These are phyloP conservation scores for Aspergillus haitiensis DNA, from an alignment of 495 filamentous ascomycete species.

Conservation along the genomic window DNA sequence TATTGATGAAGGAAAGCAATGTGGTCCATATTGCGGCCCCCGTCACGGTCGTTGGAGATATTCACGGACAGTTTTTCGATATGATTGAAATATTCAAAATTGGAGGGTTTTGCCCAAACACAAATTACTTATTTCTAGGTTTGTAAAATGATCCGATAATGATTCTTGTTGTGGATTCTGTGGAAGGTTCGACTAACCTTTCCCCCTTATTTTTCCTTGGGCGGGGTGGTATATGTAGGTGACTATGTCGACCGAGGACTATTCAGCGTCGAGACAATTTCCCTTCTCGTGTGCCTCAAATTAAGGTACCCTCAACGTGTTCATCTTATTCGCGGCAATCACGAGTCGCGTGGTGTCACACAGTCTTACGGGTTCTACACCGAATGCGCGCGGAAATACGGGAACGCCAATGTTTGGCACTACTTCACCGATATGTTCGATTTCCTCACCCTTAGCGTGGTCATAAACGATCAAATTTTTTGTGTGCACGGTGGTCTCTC, in stretches of 20 bases:
- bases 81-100: constrained; percentile 99
- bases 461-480: constrained; percentile 98
- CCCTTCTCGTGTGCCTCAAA: constrained; percentile 91
- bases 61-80: constrained; percentile 98
- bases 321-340: constrained; percentile 92
- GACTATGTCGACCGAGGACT: constrained; percentile 98
- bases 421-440: constrained; percentile 99
- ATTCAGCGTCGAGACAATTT: constrained; percentile 97
- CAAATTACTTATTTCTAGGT: constrained; percentile 98
- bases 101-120: constrained; percentile 92
- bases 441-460: constrained; percentile 91
- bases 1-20: constrained; percentile 99
- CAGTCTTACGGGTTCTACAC: constrained; percentile 99
- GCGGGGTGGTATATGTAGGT: constrained; percentile 52
- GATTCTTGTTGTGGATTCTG: constrained; percentile 9
- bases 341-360: constrained; percentile 94
- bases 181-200: constrained; percentile 5
- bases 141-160: constrained; percentile 25
- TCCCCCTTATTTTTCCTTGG: neutral
- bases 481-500: constrained; percentile 96
- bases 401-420: constrained; percentile 97
- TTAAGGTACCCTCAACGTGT: constrained; percentile 89
- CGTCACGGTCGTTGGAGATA: constrained; percentile 98
- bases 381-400: constrained; percentile 95
- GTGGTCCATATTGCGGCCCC: constrained; percentile 95